Evolutionary conservation across 1,139 yeast genomes (phyloP).

Genomic region (Candida sanyaensis): DNA sequence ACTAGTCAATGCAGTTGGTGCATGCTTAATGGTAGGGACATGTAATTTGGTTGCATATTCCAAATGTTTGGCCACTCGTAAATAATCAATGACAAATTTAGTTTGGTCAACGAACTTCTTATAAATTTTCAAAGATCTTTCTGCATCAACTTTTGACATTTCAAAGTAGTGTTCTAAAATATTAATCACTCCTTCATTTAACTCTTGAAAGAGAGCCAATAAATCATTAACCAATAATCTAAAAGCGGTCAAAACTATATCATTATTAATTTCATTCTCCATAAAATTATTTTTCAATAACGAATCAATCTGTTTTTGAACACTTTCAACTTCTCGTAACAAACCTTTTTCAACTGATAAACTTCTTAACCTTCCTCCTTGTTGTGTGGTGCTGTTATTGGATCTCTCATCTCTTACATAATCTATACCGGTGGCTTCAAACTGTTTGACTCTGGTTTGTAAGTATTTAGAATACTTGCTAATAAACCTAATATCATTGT

Average conservation of each 20-base stretch:
- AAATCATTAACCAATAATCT: slow-evolving; percentile 85
- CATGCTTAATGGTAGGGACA: slow-evolving; percentile 95
- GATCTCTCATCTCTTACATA: slow-evolving; percentile 72
- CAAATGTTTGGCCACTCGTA: slow-evolving; percentile 85
- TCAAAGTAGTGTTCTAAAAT: slow-evolving; percentile 93
- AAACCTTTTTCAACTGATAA: slow-evolving; percentile 78
- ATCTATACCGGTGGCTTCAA: slow-evolving; percentile 63
- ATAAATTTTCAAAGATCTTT: slow-evolving; percentile 80
- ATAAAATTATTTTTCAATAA: slow-evolving; percentile 72
- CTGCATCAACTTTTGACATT: slow-evolving; percentile 83
- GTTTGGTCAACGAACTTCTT: slow-evolving; percentile 86
- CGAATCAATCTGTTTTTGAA: slow-evolving; percentile 77
- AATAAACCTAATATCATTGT: slow-evolving; percentile 62
- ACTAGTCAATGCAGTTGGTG: slow-evolving; percentile 89
- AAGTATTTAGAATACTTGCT: slow-evolving; percentile 74
- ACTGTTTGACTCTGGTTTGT: slow-evolving; percentile 69
- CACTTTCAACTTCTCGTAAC: slow-evolving; percentile 81
- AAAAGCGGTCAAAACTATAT: slow-evolving; percentile 80
- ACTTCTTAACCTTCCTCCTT: slow-evolving; percentile 66
- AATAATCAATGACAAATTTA: slow-evolving; percentile 80
- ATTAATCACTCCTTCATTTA: slow-evolving; percentile 94
- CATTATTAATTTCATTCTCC: slow-evolving; percentile 79
- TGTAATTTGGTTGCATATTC: slow-evolving; percentile 85
- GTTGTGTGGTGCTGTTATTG: slow-evolving; percentile 42
- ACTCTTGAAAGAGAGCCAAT: slow-evolving; percentile 77